Conservation (phyloP, 306 rosid species). For the Rubus idaeus region DNA sequence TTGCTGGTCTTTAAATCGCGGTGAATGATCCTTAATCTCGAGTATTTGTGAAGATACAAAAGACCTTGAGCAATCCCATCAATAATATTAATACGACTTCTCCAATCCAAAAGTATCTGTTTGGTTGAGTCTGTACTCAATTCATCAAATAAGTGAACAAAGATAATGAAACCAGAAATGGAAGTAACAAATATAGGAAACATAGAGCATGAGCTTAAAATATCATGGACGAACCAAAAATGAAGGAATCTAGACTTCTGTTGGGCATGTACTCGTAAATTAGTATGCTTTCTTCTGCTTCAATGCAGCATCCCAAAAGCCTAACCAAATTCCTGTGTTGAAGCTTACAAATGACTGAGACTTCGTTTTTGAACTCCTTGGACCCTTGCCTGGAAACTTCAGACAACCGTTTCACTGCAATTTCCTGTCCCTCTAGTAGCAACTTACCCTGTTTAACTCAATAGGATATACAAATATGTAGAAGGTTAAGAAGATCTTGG, state of each 20-base stretch:
- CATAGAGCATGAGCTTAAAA: background rate
- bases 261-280: conserved; percentile 5
- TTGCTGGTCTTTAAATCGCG: conserved; percentile 16
- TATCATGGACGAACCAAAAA: background rate
- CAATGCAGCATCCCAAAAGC: conserved; percentile 7
- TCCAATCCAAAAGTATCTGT: conserved; percentile 10
- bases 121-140: conserved; percentile 1
- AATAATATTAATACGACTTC: conserved; percentile 5
- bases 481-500: background rate
- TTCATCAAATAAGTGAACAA: background rate
- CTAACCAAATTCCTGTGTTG: conserved; percentile 4
- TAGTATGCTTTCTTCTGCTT: conserved; percentile 5
- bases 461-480: background rate
- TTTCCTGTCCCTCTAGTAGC: background rate
- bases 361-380: background rate
- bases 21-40: conserved; percentile 22
- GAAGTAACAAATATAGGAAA: no score
- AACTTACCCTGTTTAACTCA: background rate
- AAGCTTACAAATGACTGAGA: background rate
- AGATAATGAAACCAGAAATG: background rate
- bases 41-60: conserved; percentile 23
- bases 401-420: background rate
- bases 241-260: conserved; percentile 5
- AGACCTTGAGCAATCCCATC: conserved; percentile 22
- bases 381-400: background rate